These are phyloP conservation scores for Litchi chinensis DNA, from an alignment of 345 rosid genomes.

Conservation along the genomic window DNA sequence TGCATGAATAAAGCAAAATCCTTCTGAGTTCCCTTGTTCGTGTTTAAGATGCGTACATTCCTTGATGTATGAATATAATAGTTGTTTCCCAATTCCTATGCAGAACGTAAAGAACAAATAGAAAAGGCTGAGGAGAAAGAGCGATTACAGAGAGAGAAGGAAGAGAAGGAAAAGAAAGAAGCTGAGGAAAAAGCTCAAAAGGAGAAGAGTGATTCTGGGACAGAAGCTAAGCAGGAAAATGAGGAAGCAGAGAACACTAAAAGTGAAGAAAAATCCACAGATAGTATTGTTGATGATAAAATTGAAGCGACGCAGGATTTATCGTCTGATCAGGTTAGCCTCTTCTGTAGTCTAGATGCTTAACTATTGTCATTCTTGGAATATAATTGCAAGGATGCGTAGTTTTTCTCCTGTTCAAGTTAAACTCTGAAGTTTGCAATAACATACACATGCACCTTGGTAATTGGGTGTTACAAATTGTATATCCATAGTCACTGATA, in stretches of 20 bases:
- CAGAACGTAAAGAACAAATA: conserved; percentile 85
- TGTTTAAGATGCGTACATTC: not conserved
- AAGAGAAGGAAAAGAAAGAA: conserved; percentile 68
- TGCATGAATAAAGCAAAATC: conserved; percentile 3
- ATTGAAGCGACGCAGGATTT: conserved; percentile 57
- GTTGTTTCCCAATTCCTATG: conserved; percentile 23
- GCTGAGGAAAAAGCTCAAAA: conserved; percentile 60
- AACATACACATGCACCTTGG: not conserved
- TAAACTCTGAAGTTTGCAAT: no score
- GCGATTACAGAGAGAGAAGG: conserved; percentile 70
- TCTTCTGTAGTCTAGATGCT: not conserved
- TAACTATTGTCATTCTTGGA: not conserved
- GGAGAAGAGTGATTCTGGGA: conserved; percentile 38
- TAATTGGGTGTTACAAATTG: not conserved
- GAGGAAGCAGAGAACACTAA: conserved; percentile 29
- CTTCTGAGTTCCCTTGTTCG: not conserved
- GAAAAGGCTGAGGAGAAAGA: conserved; percentile 86
- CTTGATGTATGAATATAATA: not conserved
- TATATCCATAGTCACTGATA: not conserved
- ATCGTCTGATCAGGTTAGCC: conserved; percentile 59
- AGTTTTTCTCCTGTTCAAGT: not conserved
- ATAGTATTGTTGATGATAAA: conserved; percentile 38
- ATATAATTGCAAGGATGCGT: not conserved
- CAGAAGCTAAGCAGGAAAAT: conserved; percentile 44
- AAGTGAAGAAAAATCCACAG: conserved; percentile 37